These are phyloP conservation scores for Karstenula rhodostoma DNA, from an alignment of 2,329 filamentous ascomycete species.

Conservation along the genomic window DNA sequence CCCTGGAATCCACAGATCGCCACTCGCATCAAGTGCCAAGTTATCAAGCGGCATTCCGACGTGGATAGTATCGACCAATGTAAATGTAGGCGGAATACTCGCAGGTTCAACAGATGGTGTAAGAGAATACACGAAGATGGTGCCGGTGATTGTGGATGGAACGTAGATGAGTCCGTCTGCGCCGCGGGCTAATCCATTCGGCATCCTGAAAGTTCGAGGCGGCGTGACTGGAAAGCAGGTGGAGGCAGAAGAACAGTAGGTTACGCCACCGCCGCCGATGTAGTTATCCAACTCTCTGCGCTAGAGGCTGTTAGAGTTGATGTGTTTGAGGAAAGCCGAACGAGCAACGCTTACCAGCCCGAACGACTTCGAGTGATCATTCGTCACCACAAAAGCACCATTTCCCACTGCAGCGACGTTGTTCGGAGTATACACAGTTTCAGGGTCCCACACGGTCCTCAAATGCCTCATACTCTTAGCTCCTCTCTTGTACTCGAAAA, in stretches of 20 bases:
- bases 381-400: slow-evolving; percentile 16
- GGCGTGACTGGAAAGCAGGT: slow-evolving; percentile 29
- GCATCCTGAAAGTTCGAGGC: slow-evolving; percentile 35
- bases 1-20: slow-evolving; percentile 36
- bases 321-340: neutral
- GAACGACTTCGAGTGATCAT: slow-evolving; percentile 29
- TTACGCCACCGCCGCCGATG: slow-evolving; percentile 39
- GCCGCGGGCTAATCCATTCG: slow-evolving; percentile 37
- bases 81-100: slow-evolving; percentile 5
- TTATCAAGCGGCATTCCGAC: slow-evolving; percentile 40
- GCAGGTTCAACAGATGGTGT: neutral
- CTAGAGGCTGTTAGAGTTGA: neutral
- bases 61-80: slow-evolving; percentile 31
- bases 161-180: slow-evolving; percentile 38
- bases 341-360: slow-evolving; percentile 14
- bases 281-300: slow-evolving; percentile 32
- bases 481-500: slow-evolving; percentile 14
- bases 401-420: slow-evolving; percentile 12
- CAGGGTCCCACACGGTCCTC: slow-evolving; percentile 7
- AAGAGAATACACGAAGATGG: slow-evolving; percentile 30
- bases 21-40: slow-evolving; percentile 34
- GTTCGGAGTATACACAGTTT: slow-evolving; percentile 12
- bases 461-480: slow-evolving; percentile 13
- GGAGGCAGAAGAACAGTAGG: slow-evolving; percentile 29
- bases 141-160: slow-evolving; percentile 35